Evolutionary conservation across 1,284 basidiomycete genomes (phyloP).

Genomic region (Mycosarcoma maydis): DNA sequence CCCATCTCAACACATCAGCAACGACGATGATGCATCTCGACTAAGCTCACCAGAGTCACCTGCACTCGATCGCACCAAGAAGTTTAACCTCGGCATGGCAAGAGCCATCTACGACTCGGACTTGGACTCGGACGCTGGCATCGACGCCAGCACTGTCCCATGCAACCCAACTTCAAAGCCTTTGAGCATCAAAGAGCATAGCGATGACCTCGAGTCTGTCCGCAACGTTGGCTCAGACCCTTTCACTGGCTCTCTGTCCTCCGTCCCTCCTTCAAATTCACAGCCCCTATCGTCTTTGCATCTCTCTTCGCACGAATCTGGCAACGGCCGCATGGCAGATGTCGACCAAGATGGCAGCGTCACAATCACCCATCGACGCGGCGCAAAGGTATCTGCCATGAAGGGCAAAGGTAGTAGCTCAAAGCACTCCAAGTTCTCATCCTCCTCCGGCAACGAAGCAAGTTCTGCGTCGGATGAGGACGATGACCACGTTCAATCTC

Average conservation of each 20-base stretch:
- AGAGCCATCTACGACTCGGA: slow-evolving; percentile 44
- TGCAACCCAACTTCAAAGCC: background rate
- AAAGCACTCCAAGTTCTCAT: slow-evolving; percentile 19
- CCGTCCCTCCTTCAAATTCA: slow-evolving; percentile 23
- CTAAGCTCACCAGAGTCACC: slow-evolving; percentile 13
- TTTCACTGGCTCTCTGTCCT: slow-evolving; percentile 34
- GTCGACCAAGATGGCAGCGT: slow-evolving; percentile 12
- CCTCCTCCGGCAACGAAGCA: slow-evolving; percentile 16
- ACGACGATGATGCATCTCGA: slow-evolving; percentile 1
- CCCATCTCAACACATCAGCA: slow-evolving; percentile 18
- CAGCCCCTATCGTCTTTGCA: slow-evolving; percentile 18
- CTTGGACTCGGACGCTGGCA: slow-evolving; percentile 22
- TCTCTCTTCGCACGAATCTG: slow-evolving; percentile 1
- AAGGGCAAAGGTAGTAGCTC: slow-evolving; percentile 17
- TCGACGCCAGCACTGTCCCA: background rate
- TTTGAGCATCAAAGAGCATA: background rate
- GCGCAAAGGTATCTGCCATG: slow-evolving; percentile 38
- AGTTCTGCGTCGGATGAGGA: slow-evolving; percentile 13
- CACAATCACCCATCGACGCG: slow-evolving; percentile 21
- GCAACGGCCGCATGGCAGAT: slow-evolving; percentile 2
- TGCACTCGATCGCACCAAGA: slow-evolving; percentile 16
- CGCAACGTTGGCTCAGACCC: slow-evolving; percentile 29
- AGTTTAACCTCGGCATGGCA: slow-evolving; percentile 28
- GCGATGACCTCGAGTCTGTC: slow-evolving; percentile 15
- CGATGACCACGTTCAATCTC: slow-evolving; percentile 2